Percentiles rank a stretch among this genome's conserved stretches.
Conservation (phyloP, 495 filamentous ascomycete species). For the Penicillium ucsense region DNA sequence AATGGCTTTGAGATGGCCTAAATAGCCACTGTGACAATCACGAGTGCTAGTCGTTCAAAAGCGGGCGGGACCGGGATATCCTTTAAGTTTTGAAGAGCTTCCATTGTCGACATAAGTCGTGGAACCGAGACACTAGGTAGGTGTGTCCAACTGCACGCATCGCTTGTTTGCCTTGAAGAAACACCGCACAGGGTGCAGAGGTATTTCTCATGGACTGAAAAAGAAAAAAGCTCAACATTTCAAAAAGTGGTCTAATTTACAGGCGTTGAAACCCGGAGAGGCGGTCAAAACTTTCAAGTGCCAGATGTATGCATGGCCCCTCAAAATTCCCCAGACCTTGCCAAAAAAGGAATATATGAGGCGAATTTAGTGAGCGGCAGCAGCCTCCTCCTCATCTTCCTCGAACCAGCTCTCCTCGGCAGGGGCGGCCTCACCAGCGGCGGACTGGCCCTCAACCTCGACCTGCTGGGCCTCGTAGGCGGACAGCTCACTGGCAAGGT, state of each 20-base stretch:
- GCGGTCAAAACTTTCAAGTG: slow-evolving; percentile 16
- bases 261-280: slow-evolving; percentile 29
- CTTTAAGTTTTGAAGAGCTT: too few relatives aligned
- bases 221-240: slow-evolving; percentile 24
- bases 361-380: slow-evolving; percentile 36
- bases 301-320: slow-evolving; percentile 17
- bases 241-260: slow-evolving; percentile 38
- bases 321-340: slow-evolving; percentile 26
- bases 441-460: slow-evolving; percentile 81
- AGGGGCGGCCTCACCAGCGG: slow-evolving; percentile 43
- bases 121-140: too few relatives aligned
- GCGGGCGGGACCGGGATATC: too few relatives aligned
- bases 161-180: too few relatives aligned
- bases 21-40: too few relatives aligned
- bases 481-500: slow-evolving; percentile 81
- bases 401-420: slow-evolving; percentile 66
- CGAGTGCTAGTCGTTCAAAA: too few relatives aligned
- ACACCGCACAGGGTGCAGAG: neutral
- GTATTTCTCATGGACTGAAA: slow-evolving; percentile 9
- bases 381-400: slow-evolving; percentile 48
- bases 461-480: slow-evolving; percentile 87
- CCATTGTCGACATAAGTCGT: too few relatives aligned
- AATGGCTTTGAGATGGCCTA: too few relatives aligned
- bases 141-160: too few relatives aligned
- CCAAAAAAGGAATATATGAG: slow-evolving; percentile 16